Percentiles rank a stretch among this genome's conserved stretches.
phyloP scores from a whole-genome alignment of 108 stramenopile species.

The Schizochytrium sp. region DNA sequence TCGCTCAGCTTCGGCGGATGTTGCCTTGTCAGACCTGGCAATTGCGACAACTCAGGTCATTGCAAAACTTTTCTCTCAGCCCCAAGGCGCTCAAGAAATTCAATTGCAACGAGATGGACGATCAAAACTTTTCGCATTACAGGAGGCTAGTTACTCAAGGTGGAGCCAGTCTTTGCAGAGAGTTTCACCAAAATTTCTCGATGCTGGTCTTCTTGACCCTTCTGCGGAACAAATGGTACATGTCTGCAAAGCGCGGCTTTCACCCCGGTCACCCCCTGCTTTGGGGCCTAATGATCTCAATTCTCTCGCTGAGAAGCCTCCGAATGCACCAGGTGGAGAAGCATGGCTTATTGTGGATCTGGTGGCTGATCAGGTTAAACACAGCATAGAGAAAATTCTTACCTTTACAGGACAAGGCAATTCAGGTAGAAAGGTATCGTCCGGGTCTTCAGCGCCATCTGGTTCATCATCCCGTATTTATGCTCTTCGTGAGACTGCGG shows the following conservation, averaged over 20 bases:
- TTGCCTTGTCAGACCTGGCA: neutral
- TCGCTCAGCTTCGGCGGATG: neutral
- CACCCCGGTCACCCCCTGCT: neutral
- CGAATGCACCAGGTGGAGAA: neutral
- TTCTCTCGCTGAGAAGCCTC: neutral
- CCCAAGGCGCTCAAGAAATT: neutral
- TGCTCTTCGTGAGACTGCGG: slow-evolving; percentile 18
- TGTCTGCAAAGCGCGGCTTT: neutral
- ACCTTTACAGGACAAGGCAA: no score
- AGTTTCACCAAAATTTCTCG: neutral
- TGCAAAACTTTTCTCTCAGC: neutral
- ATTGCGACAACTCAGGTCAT: neutral
- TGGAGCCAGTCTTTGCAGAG: neutral
- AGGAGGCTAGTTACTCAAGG: neutral
- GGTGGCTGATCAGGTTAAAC: neutral
- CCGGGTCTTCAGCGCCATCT: neutral
- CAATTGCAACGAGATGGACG: neutral
- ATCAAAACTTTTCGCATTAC: neutral
- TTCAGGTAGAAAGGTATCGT: neutral
- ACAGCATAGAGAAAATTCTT: neutral
- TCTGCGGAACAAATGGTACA: neutral
- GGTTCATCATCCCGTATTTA: neutral
- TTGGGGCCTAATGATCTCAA: neutral
- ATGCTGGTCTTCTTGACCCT: slow-evolving; percentile 11
- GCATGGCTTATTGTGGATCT: neutral